phyloP scores from a whole-genome alignment of 192 early-diverging fungal genomes.

The Ambispora gerdemannii region DNA sequence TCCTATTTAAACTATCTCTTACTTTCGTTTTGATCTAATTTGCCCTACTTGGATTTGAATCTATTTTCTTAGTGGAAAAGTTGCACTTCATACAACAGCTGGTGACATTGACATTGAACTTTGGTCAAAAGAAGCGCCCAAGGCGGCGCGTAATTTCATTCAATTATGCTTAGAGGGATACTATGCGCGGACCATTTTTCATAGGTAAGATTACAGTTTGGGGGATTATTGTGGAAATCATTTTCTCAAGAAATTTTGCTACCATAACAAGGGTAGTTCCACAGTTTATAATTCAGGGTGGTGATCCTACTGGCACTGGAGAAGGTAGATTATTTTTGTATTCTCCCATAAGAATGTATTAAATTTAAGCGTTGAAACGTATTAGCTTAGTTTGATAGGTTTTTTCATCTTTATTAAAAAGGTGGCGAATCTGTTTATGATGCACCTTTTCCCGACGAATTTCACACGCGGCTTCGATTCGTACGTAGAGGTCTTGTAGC shows the following conservation, averaged over 20 bases:
- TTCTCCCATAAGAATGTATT: neutral
- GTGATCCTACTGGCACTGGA: constrained; percentile 88
- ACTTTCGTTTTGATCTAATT: constrained; percentile 3
- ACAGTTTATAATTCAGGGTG: constrained; percentile 92
- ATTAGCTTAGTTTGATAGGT: neutral
- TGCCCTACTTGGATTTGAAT: neutral
- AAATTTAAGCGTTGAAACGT: neutral
- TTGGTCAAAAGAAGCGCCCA: constrained; percentile 92
- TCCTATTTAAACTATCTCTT: neutral
- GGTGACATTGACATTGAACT: constrained; percentile 91
- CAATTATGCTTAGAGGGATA: constrained; percentile 90
- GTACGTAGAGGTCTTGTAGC: constrained; percentile 81
- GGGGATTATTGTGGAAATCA: no score
- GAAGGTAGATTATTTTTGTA: constrained; percentile 32
- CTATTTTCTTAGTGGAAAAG: constrained; percentile 52
- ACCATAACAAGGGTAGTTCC: constrained; percentile 52
- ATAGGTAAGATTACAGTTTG: constrained; percentile 55
- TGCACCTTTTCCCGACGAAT: constrained; percentile 83
- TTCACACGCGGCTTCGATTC: constrained; percentile 90
- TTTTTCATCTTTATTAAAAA: constrained; percentile 9
- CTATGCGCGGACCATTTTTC: constrained; percentile 86
- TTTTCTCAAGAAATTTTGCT: neutral
- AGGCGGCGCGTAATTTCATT: constrained; percentile 92
- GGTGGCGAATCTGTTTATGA: constrained; percentile 90
- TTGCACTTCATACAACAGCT: constrained; percentile 77